Conservation (phyloP, 257 asterid genomes). For the Vinca minor region DNA sequence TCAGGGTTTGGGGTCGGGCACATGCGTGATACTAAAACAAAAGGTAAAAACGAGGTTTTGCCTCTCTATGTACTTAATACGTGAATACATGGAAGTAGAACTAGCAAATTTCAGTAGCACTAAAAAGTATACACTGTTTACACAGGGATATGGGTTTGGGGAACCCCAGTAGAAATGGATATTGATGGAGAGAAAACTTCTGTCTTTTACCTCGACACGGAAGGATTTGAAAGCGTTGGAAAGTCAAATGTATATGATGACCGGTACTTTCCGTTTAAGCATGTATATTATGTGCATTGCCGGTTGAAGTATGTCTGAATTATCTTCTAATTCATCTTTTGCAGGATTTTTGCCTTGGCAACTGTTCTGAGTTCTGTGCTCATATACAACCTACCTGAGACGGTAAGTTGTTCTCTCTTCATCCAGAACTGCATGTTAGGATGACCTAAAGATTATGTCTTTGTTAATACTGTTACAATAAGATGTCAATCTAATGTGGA, state of each 20-base stretch:
- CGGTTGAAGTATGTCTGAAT: neutral
- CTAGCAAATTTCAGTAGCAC: neutral
- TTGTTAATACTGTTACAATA: neutral
- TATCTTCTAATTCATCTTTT: neutral
- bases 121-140: slow-evolving; percentile 10
- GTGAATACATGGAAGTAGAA: neutral
- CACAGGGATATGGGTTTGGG: slow-evolving; percentile 98
- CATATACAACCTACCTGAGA: slow-evolving; percentile 91
- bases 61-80: neutral
- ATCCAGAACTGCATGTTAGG: neutral
- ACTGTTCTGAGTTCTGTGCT: slow-evolving; percentile 95
- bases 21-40: slow-evolving; percentile 96
- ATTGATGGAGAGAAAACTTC: slow-evolving; percentile 81
- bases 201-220: slow-evolving; percentile 90
- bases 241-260: slow-evolving; percentile 97
- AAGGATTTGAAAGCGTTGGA: slow-evolving; percentile 98
- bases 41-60: slow-evolving; percentile 43
- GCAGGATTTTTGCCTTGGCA: slow-evolving; percentile 35
- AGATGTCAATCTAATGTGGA: neutral
- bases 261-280: slow-evolving; percentile 38
- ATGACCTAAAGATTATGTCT: neutral
- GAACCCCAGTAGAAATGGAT: slow-evolving; percentile 64
- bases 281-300: neutral
- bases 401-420: slow-evolving; percentile 49
- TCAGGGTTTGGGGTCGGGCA: slow-evolving; percentile 99